These are phyloP conservation scores for Wickerhamomyces ciferrii DNA, from an alignment of 805 yeast genomes.

Conservation along the genomic window DNA sequence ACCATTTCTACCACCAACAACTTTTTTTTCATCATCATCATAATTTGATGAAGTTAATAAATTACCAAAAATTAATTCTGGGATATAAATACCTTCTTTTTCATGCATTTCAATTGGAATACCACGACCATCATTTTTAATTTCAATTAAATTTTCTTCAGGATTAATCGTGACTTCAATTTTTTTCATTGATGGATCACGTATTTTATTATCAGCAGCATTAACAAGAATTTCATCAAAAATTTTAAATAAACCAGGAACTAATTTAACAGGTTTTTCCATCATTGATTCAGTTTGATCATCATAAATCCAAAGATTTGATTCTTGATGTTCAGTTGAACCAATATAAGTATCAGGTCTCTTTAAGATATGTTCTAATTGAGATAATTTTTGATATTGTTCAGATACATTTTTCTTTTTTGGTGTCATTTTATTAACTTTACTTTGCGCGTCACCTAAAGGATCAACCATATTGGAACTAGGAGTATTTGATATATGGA, in stretches of 20 bases:
- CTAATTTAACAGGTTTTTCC: slow-evolving; percentile 63
- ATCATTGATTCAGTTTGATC: slow-evolving; percentile 56
- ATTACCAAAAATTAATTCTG: slow-evolving; percentile 94
- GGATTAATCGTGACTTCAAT: slow-evolving; percentile 79
- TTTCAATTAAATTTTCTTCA: slow-evolving; percentile 69
- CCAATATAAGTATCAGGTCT: slow-evolving; percentile 99
- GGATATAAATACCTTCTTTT: slow-evolving; percentile 89
- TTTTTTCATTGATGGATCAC: slow-evolving; percentile 86
- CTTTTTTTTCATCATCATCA: slow-evolving; percentile 92
- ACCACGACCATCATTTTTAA: slow-evolving; percentile 91
- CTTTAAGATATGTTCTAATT: slow-evolving; percentile 90
- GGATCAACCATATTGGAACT: neutral
- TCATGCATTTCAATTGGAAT: slow-evolving; percentile 92
- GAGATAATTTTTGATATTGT: slow-evolving; percentile 90
- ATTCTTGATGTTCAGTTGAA: slow-evolving; percentile 76
- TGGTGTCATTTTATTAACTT: slow-evolving; percentile 1
- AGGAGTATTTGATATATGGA: neutral
- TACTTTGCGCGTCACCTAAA: slow-evolving; percentile 5
- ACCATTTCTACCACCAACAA: slow-evolving; percentile 98
- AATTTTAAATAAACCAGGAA: slow-evolving; percentile 94
- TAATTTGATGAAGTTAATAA: slow-evolving; percentile 92
- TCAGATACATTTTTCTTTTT: slow-evolving; percentile 45
- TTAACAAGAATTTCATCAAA: slow-evolving; percentile 96
- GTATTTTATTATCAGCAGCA: slow-evolving; percentile 97
- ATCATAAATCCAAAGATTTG: slow-evolving; percentile 84